Conservation (phyloP, 495 filamentous ascomycete species). For the Penicillium atrosanguineum region DNA sequence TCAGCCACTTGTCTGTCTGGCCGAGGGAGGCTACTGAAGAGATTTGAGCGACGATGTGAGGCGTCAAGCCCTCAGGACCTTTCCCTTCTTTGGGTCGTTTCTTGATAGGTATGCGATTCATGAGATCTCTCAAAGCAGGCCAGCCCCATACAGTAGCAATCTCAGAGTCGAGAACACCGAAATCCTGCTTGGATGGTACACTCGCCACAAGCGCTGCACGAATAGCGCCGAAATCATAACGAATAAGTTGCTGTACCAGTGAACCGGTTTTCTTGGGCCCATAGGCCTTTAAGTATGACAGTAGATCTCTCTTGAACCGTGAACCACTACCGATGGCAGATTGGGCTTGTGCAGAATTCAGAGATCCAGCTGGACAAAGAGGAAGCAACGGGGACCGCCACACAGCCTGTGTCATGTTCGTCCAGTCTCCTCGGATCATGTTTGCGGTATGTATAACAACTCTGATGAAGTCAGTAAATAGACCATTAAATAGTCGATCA, state of each 20-base stretch:
- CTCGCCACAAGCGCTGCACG: slow-evolving; percentile 75
- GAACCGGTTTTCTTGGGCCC: slow-evolving; percentile 50
- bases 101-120: slow-evolving; percentile 49
- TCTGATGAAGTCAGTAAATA: slow-evolving; percentile 17
- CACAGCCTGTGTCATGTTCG: slow-evolving; percentile 79
- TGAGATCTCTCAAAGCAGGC: slow-evolving; percentile 60
- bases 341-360: slow-evolving; percentile 6
- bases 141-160: slow-evolving; percentile 67
- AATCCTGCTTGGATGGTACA: slow-evolving; percentile 63
- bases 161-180: slow-evolving; percentile 32
- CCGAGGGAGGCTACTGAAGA: slow-evolving; percentile 85
- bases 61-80: slow-evolving; percentile 4
- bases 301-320: slow-evolving; percentile 72
- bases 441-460: slow-evolving; percentile 88
- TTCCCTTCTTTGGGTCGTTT: background rate
- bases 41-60: slow-evolving; percentile 70
- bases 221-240: slow-evolving; percentile 69
- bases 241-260: slow-evolving; percentile 54
- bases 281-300: slow-evolving; percentile 72
- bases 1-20: slow-evolving; percentile 70
- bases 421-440: slow-evolving; percentile 83
- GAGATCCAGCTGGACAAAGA: slow-evolving; percentile 16
- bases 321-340: slow-evolving; percentile 55
- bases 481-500: background rate
- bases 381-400: slow-evolving; percentile 80